These are phyloP conservation scores for Adiantum capillusveneris DNA, from an alignment of 75 land plant genomes.

Conservation along the genomic window DNA sequence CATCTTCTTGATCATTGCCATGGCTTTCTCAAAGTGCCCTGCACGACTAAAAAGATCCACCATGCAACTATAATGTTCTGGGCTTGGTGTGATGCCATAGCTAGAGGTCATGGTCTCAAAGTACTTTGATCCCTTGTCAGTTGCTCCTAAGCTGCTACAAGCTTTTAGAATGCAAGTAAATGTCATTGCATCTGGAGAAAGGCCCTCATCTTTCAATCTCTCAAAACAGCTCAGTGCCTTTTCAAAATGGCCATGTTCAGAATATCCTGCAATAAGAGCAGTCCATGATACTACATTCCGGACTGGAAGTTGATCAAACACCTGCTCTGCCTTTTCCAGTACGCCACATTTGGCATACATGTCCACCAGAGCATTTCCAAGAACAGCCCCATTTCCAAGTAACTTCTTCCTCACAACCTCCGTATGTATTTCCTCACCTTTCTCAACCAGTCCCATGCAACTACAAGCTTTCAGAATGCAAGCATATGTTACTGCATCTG, in stretches of 20 bases:
- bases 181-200: neutral
- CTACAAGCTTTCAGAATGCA: conserved; percentile 1
- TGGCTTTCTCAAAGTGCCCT: too few relatives aligned
- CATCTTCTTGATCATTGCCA: too few relatives aligned
- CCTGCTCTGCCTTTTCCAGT: neutral
- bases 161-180: neutral
- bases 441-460: neutral
- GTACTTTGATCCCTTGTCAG: neutral
- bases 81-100: neutral
- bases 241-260: neutral
- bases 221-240: neutral
- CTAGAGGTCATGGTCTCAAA: neutral
- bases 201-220: neutral
- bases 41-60: too few relatives aligned
- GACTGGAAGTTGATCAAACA: neutral
- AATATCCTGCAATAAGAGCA: conserved; percentile 2
- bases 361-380: conserved; percentile 1
- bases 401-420: neutral
- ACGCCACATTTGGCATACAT: neutral
- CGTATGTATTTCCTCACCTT: neutral
- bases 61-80: neutral
- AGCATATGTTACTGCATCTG: neutral
- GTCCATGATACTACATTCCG: neutral
- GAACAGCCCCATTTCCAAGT: neutral
- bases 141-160: neutral